Evolutionary conservation across 2,329 filamentous ascomycete species (phyloP), one percentile per base, ranked within the genome.

Genomic region (Teratosphaeria pseudoeucalypti): DNA sequence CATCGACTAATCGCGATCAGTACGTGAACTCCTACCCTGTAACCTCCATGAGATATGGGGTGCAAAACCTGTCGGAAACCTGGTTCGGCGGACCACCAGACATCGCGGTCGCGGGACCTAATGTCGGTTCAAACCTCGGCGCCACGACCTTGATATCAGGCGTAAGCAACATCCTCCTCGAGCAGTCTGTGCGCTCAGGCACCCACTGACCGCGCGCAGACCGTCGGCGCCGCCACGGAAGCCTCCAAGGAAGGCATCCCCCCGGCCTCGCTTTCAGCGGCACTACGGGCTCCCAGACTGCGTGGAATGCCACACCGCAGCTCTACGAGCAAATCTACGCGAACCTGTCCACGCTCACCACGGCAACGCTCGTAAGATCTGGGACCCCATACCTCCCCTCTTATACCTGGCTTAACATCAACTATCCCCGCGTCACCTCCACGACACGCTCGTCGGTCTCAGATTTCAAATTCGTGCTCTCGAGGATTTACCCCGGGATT

Each of bases 1-100:
- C 12, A 16, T 47, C 32, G 11, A 12, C 12, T 57, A 23, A 54
- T 12, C 32, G 29, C 27, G 43, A 19, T 19, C 32, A 88, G 77
- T 89, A 86, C 77, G 86, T 89, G 60, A 89, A 89, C 75, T 85
- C 83, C 0, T 88, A 77, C 72, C 85, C 86, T 0, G 83, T 83
- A 1, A 88, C 85, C 0, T 76, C 82, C 1, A 84, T 87, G 67
- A 79, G 82, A 60, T 81, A 82, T 69, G 86, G 85, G 43, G 82
- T 88, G 68, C 74, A 83, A 61, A 79, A 74, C 4, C 77, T 85
- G 39, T 80, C 78, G 0, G 78, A 80, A 0, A 73, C 77, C 49
- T 74, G 82, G 58, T 87, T 84, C 77, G 77, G 77, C 58, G 75
- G 75, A 4, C 54, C 68, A 71, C 80, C 85, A 0, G 85, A 88